Evolutionary conservation across 2,329 filamentous ascomycete species (phyloP).

Genomic region (Didymella sp.): DNA sequence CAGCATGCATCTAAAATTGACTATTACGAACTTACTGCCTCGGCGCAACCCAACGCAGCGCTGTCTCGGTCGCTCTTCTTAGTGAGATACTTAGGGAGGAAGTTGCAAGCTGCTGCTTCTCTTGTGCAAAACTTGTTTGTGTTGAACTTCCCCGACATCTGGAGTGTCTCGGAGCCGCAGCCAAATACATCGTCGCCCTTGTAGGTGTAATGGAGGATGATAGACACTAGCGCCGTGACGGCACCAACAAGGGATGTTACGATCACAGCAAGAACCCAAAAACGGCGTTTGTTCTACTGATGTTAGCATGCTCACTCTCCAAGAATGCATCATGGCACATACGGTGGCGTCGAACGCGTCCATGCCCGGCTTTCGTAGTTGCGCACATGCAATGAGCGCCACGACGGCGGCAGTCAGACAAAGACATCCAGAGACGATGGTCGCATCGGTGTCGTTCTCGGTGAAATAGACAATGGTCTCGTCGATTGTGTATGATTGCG

Average conservation of each 20-base stretch:
- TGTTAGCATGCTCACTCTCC: conserved; percentile 12
- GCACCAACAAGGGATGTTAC: conserved; percentile 28
- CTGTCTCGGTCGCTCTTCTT: conserved; percentile 19
- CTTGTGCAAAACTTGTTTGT: conserved; percentile 40
- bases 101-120: conserved; percentile 39
- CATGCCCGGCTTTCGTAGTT: conserved; percentile 33
- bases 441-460: conserved; percentile 33
- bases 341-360: conserved; percentile 35
- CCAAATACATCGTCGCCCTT: conserved; percentile 35
- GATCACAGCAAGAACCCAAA: conserved; percentile 34
- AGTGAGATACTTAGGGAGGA: conserved; percentile 25
- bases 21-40: conserved; percentile 30
- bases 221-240: conserved; percentile 28
- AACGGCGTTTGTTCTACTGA: conserved; percentile 33
- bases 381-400: conserved; percentile 35
- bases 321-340: conserved; percentile 3
- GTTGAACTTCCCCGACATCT: conserved; percentile 31
- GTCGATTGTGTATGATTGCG: conserved; percentile 28
- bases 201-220: conserved; percentile 37
- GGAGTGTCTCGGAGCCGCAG: conserved; percentile 32
- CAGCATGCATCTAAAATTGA: not conserved
- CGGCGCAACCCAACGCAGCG: conserved; percentile 33
- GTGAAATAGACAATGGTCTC: conserved; percentile 40
- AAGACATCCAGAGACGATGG: conserved; percentile 37
- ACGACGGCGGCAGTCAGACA: conserved; percentile 34